These are phyloP conservation scores for Epichloe elymi DNA, from an alignment of 2,329 filamentous ascomycete species.

Conservation along the genomic window DNA sequence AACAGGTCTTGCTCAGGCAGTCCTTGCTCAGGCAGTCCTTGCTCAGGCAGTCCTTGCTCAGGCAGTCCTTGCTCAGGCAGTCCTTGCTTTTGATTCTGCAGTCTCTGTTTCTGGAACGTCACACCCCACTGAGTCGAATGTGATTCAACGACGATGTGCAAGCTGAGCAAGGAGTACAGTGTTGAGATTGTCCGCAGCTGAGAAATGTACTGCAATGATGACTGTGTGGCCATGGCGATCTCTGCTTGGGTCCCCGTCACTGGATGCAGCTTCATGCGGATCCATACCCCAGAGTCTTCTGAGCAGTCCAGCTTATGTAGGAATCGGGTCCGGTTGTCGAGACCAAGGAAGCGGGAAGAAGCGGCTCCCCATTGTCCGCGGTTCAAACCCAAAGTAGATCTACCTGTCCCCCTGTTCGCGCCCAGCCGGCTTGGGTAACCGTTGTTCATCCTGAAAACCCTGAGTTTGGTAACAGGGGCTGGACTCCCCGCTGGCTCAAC, in stretches of 20 bases:
- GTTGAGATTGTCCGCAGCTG: background rate
- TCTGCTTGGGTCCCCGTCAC: background rate
- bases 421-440: background rate
- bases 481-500: background rate
- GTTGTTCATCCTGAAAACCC: background rate
- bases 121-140: background rate
- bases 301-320: background rate
- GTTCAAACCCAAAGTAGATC: too few relatives aligned
- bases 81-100: too few relatives aligned
- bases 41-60: too few relatives aligned
- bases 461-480: background rate
- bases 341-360: background rate
- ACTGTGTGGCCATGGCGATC: too few relatives aligned
- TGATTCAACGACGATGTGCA: background rate
- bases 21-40: too few relatives aligned
- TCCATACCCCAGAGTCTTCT: background rate
- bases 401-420: background rate
- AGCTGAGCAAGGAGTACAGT: background rate
- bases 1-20: too few relatives aligned
- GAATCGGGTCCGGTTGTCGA: constrained; percentile 1
- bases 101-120: background rate
- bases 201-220: background rate
- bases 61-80: too few relatives aligned
- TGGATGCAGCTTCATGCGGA: background rate
- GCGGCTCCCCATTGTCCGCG: too few relatives aligned